A percentile compares a stretch with the other conserved stretches of the same genome.
Conservation (phyloP, 352 stramenopile species). For the Pythium rishiriense region DNA sequence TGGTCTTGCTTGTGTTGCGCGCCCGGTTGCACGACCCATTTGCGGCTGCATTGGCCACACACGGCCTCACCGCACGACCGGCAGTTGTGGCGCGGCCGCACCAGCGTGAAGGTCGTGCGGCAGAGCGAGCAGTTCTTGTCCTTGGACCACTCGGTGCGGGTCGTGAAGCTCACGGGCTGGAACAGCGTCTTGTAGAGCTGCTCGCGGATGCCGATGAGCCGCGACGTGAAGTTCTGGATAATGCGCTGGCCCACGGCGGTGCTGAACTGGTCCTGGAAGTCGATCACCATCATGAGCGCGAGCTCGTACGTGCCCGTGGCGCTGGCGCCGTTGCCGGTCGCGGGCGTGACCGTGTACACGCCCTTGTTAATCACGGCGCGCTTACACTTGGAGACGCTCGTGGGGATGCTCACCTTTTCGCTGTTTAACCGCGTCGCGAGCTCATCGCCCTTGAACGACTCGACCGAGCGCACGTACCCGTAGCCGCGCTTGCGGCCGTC, state of each 20-base stretch:
- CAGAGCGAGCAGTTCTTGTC: constrained; percentile 71
- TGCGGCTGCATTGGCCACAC: constrained; percentile 79
- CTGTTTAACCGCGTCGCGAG: constrained; percentile 64
- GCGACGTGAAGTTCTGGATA: constrained; percentile 75
- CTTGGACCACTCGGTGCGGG: constrained; percentile 54
- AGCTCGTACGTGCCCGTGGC: constrained; percentile 67
- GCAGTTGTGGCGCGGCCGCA: constrained; percentile 80
- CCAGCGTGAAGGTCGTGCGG: constrained; percentile 64
- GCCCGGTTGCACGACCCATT: constrained; percentile 78
- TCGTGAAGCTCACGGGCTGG: constrained; percentile 61
- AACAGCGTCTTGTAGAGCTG: constrained; percentile 86
- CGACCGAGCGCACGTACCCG: constrained; percentile 76
- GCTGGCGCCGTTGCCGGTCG: constrained; percentile 23
- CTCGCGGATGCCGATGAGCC: constrained; percentile 79
- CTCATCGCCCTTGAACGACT: constrained; percentile 84
- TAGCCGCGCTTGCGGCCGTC: constrained; percentile 70
- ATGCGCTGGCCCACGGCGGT: constrained; percentile 61
- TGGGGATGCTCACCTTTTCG: constrained; percentile 63
- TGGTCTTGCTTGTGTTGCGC: constrained; percentile 49
- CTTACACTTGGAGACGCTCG: constrained; percentile 86
- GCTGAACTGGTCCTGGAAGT: constrained; percentile 83
- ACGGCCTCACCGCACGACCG: constrained; percentile 80
- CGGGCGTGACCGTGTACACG: constrained; percentile 63
- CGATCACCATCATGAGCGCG: constrained; percentile 83
- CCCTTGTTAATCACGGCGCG: constrained; percentile 83